Evolutionary conservation across 2,329 filamentous ascomycete genomes (phyloP), one percentile per base, ranked within the genome.

Genomic region (Fusarium camptoceras): DNA sequence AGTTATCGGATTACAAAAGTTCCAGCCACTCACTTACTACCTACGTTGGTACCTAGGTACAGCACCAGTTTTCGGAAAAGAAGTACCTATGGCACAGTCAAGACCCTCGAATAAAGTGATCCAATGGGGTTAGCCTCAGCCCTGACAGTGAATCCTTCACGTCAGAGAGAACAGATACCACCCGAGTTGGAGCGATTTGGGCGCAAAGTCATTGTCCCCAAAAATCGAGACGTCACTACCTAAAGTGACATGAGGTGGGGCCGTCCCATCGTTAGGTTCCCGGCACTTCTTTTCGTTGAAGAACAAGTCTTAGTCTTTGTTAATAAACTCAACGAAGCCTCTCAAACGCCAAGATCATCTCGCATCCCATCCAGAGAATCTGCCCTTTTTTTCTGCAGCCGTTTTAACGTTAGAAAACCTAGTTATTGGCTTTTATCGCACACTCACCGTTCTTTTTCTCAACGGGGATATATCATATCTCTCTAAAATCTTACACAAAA

Each of bases 191-290:
- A 59, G 43, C 25, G 31, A 39, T 46, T 41, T 20, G 22, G 34
- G 18, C 24, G 24, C 8, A 42, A 53, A 53, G 34, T 37, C 54
- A 24, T 43, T 55, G 43, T 28, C 59, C 51, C 63, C 60, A 69
- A 71, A 68, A 71, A 60, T 68, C 67, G 59, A 68, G 46, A 50
- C 63, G 42, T 64, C 56, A 65, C 62, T 34, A 64, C 57, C 31
- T 27, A 48, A 59, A 28, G 25, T n/a, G 34, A 31, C 30, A 68
- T 71, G 68, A 68, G 64, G 47, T 53, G 50, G 54, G 28, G 24
- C 64, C 27, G 34, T 42, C 41, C 4, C 18, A 34, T 34, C 16
- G 16, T 18, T 34, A 34, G 31, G 8, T 51, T 22, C 20, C 49
- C 54, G 46, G 63, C 50, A 70, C 37, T 67, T 64, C 16, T 47